These are phyloP conservation scores for Aspergillus olivimuriae DNA, from an alignment of 495 filamentous ascomycete species.

Conservation along the genomic window DNA sequence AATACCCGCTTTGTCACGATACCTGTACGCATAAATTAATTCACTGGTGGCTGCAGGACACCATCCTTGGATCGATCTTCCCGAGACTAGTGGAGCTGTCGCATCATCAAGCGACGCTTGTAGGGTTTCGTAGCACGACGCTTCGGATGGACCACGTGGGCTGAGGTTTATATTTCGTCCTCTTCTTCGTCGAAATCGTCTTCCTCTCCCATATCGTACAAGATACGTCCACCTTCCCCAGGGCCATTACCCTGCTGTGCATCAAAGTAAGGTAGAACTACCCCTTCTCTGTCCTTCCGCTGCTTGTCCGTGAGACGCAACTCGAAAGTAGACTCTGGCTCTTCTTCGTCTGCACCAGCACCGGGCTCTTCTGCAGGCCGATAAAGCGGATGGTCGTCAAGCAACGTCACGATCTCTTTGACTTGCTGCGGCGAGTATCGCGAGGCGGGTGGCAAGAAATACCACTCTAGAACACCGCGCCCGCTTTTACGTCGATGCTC, in stretches of 20 bases:
- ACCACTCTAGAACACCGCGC: constrained; percentile 68
- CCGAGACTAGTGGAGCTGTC: no score
- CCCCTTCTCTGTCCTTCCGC: constrained; percentile 71
- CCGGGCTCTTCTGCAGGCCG: constrained; percentile 36
- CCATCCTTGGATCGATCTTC: no score
- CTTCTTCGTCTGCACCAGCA: constrained; percentile 33
- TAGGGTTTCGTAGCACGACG: background rate
- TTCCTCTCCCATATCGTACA: constrained; percentile 94
- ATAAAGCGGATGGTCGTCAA: constrained; percentile 74
- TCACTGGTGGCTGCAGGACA: constrained; percentile 34
- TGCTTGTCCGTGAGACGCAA: constrained; percentile 88
- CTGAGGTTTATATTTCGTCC: constrained; percentile 76
- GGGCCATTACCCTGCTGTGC: constrained; percentile 75
- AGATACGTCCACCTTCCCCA: constrained; percentile 78
- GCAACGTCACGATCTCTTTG: constrained; percentile 54
- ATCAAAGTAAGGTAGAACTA: constrained; percentile 93
- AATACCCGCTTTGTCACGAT: constrained; percentile 25
- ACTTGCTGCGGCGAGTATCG: constrained; percentile 26
- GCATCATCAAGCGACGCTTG: no score
- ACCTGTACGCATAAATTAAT: constrained; percentile 42
- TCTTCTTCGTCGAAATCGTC: constrained; percentile 99
- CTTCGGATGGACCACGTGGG: constrained; percentile 7
- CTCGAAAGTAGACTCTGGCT: constrained; percentile 70
- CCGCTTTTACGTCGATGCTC: constrained; percentile 80
- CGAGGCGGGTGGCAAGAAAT: constrained; percentile 53